A percentile compares a stretch with the other conserved stretches of the same genome.
These are phyloP conservation scores for Taphrina communis DNA, from an alignment of 1,139 yeast genomes.

Conservation along the genomic window DNA sequence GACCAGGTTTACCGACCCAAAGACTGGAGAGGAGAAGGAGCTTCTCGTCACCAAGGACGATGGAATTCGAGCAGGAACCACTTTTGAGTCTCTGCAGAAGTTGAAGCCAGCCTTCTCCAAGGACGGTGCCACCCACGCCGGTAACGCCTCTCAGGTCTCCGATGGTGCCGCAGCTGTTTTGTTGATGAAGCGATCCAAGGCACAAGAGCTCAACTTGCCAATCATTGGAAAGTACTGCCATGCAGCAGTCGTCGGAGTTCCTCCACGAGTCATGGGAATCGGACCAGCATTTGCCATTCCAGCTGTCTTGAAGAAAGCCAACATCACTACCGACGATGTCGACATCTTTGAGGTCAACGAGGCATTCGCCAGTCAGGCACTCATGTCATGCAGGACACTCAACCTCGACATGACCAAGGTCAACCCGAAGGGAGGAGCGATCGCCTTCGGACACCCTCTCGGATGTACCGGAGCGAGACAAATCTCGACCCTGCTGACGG, in stretches of 20 bases:
- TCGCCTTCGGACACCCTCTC: conserved; percentile 79
- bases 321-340: conserved; percentile 68
- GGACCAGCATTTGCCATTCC: conserved; percentile 97
- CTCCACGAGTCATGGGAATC: conserved; percentile 96
- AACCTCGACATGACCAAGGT: conserved; percentile 74
- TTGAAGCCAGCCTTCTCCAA: conserved; percentile 83
- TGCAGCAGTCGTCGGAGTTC: conserved; percentile 83
- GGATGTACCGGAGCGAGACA: conserved; percentile 98
- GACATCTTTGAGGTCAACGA: conserved; percentile 87
- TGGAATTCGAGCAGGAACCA: conserved; percentile 88
- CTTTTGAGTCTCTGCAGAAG: conserved; percentile 73
- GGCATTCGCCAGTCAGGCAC: conserved; percentile 96
- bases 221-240: conserved; percentile 77
- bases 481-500: conserved; percentile 82
- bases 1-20: conserved; percentile 51
- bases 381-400: conserved; percentile 70
- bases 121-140: conserved; percentile 81
- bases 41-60: conserved; percentile 75
- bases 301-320: conserved; percentile 68
- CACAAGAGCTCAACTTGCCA: conserved; percentile 71
- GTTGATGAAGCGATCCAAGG: conserved; percentile 85
- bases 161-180: conserved; percentile 95
- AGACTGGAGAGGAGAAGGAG: conserved; percentile 55
- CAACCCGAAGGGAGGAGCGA: conserved; percentile 94
- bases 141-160: conserved; percentile 92